A percentile compares a stretch with the other conserved stretches of the same genome.
Evolutionary conservation across 352 stramenopile species (phyloP).

Genomic region (Bremia lactucae): DNA sequence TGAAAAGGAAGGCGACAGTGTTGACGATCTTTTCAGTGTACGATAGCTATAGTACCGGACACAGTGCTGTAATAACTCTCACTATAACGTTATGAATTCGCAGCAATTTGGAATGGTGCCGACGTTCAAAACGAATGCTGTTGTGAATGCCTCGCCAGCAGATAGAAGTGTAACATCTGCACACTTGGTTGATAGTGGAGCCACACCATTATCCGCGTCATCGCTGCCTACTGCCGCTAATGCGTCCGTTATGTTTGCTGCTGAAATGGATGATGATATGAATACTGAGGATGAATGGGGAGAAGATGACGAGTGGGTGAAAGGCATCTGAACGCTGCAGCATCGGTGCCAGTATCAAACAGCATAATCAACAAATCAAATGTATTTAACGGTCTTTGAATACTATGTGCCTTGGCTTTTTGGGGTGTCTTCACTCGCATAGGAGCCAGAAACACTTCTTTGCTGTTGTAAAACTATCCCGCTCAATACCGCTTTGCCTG

Average conservation of each 20-base stretch:
- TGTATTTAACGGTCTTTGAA: conserved; percentile 19
- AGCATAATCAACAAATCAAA: conserved; percentile 17
- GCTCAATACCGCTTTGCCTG: conserved; percentile 14
- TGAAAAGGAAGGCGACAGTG: conserved; percentile 28
- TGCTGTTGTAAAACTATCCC: conserved; percentile 31
- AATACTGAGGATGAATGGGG: conserved; percentile 43
- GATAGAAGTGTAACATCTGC: conserved; percentile 9
- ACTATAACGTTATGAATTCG: conserved; percentile 2
- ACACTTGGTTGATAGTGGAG: conserved; percentile 1
- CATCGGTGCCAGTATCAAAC: conserved; percentile 2
- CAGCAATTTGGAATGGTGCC: conserved; percentile 82
- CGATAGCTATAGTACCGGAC: conserved; percentile 14
- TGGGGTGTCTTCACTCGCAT: conserved; percentile 29
- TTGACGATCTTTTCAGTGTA: conserved; percentile 77
- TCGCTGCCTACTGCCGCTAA: conserved; percentile 25
- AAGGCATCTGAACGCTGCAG: conserved; percentile 35
- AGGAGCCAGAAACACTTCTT: conserved; percentile 24
- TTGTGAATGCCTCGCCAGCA: conserved; percentile 17
- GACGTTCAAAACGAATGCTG: conserved; percentile 57
- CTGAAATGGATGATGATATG: conserved; percentile 55
- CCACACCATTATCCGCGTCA: conserved; percentile 5
- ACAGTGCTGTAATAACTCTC: background rate
- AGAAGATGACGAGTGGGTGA: conserved; percentile 77
- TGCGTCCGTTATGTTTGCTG: conserved; percentile 44
- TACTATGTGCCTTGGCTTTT: conserved; percentile 2